Evolutionary conservation across 129 eudicot genomes (phyloP), one percentile per base, ranked within the genome.

Genomic region (Calendula officinalis): DNA sequence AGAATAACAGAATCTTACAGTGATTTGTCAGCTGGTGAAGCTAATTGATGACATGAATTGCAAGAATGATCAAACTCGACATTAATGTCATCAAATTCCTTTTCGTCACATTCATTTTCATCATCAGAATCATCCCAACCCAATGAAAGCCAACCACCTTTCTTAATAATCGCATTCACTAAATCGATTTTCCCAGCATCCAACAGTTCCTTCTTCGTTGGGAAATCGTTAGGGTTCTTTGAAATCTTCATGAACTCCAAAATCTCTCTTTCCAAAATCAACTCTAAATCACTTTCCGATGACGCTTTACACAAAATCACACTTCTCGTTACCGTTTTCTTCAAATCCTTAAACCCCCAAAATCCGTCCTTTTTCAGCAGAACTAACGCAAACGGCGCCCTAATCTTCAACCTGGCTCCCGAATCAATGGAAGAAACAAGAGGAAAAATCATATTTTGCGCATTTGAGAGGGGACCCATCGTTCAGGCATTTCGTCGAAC

Each of bases 401-500:
- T 56, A 41, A 47, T 76, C 60, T 66, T 41, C 15, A 50, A 50
- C 27, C 58, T 69, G 27, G 60, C 14, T 36, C 39, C 70, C 3
- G 64, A 32, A 45, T 60, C 33, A 42, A 27, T 30, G 4, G 72
- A 67, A 11, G 77, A 72, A 67, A 35, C 40, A 15, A 54, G 15
- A 5, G 74, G 77, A 7, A 22, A 35, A 35, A 40, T 84, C 73
- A 80, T 72, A 71, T 40, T 48, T 8, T 59, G 61, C 7, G 54
- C 5, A 8, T 56, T 66, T 6, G 81, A 36, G 40, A 78, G 66
- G 4, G 89, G 70, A 56, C 78, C 49, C 96, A 89, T 89, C 81
- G 82, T 71, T 82, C 92, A 83, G 90, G 95, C 97, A 85, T 89
- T 83, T 85, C 95, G 79, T 87, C 95, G 66, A 87, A 76, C 90